These are phyloP conservation scores for Sphagnum tenellum DNA, from an alignment of 225 moss, liverwort and hornwort species.

Conservation along the genomic window DNA sequence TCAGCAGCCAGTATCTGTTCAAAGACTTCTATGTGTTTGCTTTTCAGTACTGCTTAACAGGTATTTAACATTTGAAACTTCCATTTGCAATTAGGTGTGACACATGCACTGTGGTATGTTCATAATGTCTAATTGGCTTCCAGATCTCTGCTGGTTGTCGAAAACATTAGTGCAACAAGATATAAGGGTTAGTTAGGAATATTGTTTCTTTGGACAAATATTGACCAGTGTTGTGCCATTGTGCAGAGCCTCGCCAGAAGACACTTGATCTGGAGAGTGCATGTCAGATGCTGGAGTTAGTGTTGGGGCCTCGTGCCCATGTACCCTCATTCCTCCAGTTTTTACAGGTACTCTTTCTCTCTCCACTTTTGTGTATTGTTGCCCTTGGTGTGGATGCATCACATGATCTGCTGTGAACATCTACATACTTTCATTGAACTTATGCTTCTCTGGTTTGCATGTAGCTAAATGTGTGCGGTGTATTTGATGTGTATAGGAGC, in stretches of 20 bases:
- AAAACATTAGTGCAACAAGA: too few relatives aligned
- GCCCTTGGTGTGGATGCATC: too few relatives aligned
- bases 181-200: too few relatives aligned
- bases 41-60: constrained; percentile 96
- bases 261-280: constrained; percentile 89
- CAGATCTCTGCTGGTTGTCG: too few relatives aligned
- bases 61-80: constrained; percentile 13
- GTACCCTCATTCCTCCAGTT: constrained; percentile 60
- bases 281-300: constrained; percentile 91
- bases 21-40: constrained; percentile 92
- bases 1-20: constrained; percentile 53
- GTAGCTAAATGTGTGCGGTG: background rate
- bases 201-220: too few relatives aligned
- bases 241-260: constrained; percentile 90
- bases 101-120: background rate
- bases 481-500: constrained; percentile 42
- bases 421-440: background rate
- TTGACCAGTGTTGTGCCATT: background rate
- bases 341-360: constrained; percentile 46
- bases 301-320: constrained; percentile 69
- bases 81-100: background rate
- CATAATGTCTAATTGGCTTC: background rate
- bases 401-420: too few relatives aligned
- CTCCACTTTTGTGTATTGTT: too few relatives aligned
- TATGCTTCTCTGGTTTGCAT: background rate